A percentile compares a stretch with the other conserved stretches of the same genome.
Conservation (phyloP, 1,139 yeast species). For the Nematodospora anomalae region DNA sequence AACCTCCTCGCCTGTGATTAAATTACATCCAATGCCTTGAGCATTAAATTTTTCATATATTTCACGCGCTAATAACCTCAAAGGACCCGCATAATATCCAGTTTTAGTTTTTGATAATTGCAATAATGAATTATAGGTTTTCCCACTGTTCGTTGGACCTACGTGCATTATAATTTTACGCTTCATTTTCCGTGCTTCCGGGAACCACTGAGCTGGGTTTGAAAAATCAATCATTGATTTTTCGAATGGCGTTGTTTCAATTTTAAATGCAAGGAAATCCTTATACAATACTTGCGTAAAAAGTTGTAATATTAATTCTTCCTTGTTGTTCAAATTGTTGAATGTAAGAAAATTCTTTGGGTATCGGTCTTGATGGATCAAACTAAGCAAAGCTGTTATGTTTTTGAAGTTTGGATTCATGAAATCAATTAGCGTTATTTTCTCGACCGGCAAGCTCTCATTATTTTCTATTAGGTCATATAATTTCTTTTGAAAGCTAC, state of each 20-base stretch:
- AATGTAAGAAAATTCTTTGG: conserved; percentile 23
- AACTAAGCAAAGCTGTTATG: conserved; percentile 20
- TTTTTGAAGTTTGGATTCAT: conserved; percentile 32
- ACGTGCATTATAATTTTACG: conserved; percentile 85
- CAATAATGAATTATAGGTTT: conserved; percentile 80
- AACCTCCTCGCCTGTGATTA: conserved; percentile 93
- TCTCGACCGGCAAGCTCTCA: conserved; percentile 3
- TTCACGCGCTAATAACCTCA: conserved; percentile 86
- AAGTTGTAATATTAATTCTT: conserved; percentile 22
- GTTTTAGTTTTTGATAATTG: conserved; percentile 62
- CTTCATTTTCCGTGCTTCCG: conserved; percentile 77
- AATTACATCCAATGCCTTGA: conserved; percentile 70
- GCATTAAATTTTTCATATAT: conserved; percentile 76
- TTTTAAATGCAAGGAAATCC: conserved; percentile 19
- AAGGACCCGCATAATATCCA: conserved; percentile 97
- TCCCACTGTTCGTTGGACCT: conserved; percentile 98
- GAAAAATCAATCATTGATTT: conserved; percentile 46
- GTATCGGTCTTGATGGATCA: conserved; percentile 19
- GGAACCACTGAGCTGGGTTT: conserved; percentile 86
- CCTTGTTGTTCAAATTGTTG: conserved; percentile 18
- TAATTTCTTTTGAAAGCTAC: conserved; percentile 1
- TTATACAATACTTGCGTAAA: conserved; percentile 28
- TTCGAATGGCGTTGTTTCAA: conserved; percentile 18
- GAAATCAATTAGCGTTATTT: conserved; percentile 22
- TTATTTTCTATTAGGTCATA: background rate